These are phyloP conservation scores for Entamoeba moshkovskii DNA, from an alignment of 208 protist genomes.

Conservation along the genomic window DNA sequence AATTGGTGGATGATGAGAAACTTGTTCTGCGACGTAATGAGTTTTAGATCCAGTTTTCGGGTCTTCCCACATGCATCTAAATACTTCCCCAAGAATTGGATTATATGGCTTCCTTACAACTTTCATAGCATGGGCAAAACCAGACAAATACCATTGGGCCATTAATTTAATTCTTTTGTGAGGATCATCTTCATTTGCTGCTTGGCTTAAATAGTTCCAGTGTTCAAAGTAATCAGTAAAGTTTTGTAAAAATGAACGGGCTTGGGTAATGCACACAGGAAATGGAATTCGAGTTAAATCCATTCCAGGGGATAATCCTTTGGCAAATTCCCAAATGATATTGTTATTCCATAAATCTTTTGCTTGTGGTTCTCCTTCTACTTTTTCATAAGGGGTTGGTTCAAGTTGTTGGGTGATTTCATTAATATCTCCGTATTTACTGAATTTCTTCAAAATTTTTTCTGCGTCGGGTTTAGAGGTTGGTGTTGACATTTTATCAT, in stretches of 20 bases:
- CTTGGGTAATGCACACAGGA: constrained; percentile 67
- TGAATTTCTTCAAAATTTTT: not conserved
- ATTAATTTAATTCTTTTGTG: constrained; percentile 19
- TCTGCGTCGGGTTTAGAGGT: not conserved
- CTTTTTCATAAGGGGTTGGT: not conserved
- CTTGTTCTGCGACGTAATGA: constrained; percentile 44
- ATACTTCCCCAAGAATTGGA: constrained; percentile 63
- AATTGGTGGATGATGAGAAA: constrained; percentile 66
- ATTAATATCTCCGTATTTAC: not conserved
- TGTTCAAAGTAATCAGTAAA: constrained; percentile 51
- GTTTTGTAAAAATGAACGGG: constrained; percentile 62
- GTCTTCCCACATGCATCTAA: constrained; percentile 43
- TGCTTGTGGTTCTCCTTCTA: not conserved
- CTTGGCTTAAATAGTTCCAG: constrained; percentile 21
- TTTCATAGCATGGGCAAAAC: constrained; percentile 52
- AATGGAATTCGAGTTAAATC: constrained; percentile 11
- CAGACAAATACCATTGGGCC: constrained; percentile 54
- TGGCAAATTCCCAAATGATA: constrained; percentile 2
- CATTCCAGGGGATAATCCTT: not conserved
- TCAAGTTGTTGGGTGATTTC: not conserved
- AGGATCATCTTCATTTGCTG: constrained; percentile 22
- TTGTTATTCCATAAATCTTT: not conserved
- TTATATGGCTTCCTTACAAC: constrained; percentile 69
- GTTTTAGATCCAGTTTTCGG: constrained; percentile 19
- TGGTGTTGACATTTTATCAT: not conserved